These are phyloP conservation scores for Pelargonium fulgidum DNA, from an alignment of 441 rosid species.

Conservation along the genomic window DNA sequence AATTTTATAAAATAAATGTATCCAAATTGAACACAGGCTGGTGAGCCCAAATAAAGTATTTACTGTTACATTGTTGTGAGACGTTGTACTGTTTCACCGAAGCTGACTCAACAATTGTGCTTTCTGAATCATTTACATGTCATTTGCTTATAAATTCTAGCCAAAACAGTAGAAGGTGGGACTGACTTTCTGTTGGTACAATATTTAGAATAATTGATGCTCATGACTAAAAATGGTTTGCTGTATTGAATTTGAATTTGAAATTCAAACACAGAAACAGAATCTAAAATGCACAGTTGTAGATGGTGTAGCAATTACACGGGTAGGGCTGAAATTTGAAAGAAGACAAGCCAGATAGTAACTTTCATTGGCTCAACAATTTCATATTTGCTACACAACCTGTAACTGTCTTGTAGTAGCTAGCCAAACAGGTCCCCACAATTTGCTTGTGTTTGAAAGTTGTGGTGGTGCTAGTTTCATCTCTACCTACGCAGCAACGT, in stretches of 20 bases:
- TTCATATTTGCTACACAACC: neutral
- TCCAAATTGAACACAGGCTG: neutral
- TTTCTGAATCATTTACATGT: constrained; percentile 3
- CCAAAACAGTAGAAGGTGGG: constrained; percentile 2
- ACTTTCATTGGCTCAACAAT: neutral
- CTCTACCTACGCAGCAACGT: neutral
- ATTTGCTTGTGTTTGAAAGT: neutral
- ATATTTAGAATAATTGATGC: neutral
- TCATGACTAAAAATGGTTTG: neutral
- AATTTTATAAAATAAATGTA: neutral
- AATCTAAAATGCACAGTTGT: neutral
- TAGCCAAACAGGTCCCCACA: constrained; percentile 1
- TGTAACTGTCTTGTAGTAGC: neutral
- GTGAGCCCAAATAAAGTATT: neutral
- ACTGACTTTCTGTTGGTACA: constrained; percentile 5
- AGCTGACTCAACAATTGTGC: constrained; percentile 1
- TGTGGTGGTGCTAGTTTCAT: neutral
- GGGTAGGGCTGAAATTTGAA: neutral
- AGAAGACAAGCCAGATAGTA: neutral
- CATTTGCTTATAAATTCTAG: neutral
- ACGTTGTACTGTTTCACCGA: neutral
- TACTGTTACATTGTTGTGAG: neutral
- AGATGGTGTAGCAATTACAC: neutral
- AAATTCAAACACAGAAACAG: neutral
- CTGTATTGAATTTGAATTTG: neutral